Percentiles rank a stretch among this genome's conserved stretches.
Conservation (phyloP, 768 basidiomycete species). For the Suillus ampliporus region DNA sequence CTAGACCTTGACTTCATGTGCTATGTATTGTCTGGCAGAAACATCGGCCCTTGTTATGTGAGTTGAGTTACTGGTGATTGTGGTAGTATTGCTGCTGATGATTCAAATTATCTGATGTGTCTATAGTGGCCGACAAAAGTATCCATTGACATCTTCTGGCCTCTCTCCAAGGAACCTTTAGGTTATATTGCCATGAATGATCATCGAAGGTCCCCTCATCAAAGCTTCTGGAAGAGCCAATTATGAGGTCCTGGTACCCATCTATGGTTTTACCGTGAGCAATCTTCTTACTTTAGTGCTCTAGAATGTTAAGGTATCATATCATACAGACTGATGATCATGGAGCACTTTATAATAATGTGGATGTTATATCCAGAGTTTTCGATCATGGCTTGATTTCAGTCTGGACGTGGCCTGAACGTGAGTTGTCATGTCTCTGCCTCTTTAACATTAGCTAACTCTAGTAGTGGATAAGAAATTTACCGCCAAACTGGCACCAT, state of each 20-base stretch:
- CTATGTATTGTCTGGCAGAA: neutral
- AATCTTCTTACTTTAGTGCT: neutral
- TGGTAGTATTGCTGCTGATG: too few species aligned
- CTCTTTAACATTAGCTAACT: neutral
- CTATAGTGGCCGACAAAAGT: neutral
- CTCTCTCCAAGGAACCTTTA: neutral
- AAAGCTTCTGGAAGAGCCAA: neutral
- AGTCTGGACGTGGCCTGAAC: neutral
- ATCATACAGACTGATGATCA: neutral
- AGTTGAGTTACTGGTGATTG: too few species aligned
- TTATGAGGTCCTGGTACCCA: neutral
- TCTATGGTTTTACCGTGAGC: neutral
- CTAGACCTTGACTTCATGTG: neutral
- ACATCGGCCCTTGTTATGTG: neutral
- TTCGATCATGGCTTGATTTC: neutral
- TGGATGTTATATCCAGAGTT: neutral
- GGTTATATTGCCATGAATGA: neutral
- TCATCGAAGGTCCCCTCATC: neutral
- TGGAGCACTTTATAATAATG: neutral
- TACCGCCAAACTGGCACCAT: neutral
- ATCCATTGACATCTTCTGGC: neutral
- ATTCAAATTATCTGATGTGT: neutral
- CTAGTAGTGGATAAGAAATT: neutral
- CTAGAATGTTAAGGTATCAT: neutral
- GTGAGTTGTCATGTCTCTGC: neutral